Evolutionary conservation across 2,329 filamentous ascomycete species (phyloP).

Genomic region (Cercospora brassicicola): DNA sequence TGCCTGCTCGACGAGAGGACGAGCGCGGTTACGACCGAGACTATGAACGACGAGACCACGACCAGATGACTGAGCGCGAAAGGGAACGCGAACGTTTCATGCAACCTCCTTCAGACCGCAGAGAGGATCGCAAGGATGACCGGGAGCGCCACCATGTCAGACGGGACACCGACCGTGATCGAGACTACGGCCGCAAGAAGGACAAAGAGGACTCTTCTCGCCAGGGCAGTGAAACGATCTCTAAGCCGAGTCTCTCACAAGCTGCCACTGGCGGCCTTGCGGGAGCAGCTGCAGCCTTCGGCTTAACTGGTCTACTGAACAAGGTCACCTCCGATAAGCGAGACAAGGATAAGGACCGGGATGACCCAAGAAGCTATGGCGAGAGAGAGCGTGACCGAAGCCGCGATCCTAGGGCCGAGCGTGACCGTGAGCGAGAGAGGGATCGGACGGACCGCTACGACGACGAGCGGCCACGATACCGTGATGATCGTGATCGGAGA

Average conservation of each 20-base stretch:
- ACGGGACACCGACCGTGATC: constrained; percentile 29
- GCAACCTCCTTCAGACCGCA: constrained; percentile 11
- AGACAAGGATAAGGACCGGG: constrained; percentile 30
- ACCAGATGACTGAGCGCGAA: constrained; percentile 31
- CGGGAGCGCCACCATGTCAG: constrained; percentile 34
- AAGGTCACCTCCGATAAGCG: constrained; percentile 27
- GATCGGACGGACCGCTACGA: constrained; percentile 24
- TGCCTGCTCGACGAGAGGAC: constrained; percentile 37
- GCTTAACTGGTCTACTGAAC: constrained; percentile 33
- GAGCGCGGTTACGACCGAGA: constrained; percentile 33
- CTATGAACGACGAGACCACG: constrained; percentile 26
- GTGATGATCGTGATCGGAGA: constrained; percentile 24
- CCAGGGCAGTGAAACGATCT: constrained; percentile 24
- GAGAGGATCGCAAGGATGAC: constrained; percentile 29
- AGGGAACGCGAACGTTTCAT: constrained; percentile 30
- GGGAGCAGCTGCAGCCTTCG: constrained; percentile 36
- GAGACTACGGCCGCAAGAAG: constrained; percentile 30
- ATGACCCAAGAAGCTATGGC: constrained; percentile 23
- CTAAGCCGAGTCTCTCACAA: constrained; percentile 32
- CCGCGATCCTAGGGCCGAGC: constrained; percentile 25
- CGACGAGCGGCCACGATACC: constrained; percentile 24
- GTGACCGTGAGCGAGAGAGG: constrained; percentile 23
- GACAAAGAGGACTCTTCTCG: constrained; percentile 31
- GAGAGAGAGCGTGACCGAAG: constrained; percentile 29
- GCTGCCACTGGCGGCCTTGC: constrained; percentile 37